Evolutionary conservation across 163 green algal genomes (phyloP), one percentile per base, ranked within the genome.

Genomic region (Volvox carteri): DNA sequence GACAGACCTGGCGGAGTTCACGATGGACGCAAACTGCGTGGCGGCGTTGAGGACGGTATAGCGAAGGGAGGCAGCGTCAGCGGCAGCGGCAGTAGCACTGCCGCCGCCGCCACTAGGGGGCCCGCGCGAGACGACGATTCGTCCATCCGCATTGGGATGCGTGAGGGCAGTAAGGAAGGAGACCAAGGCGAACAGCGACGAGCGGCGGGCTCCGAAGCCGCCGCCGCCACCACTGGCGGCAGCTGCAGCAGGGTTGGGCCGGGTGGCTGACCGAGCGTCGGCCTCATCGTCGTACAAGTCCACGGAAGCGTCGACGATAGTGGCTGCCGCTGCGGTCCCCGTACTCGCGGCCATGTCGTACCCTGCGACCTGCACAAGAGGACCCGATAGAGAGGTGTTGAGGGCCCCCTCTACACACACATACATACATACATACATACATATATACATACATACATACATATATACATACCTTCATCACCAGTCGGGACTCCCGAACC

Each of bases 41-140:
- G 95, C 96, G 1, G 97, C 95, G 73, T 99, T 99, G 30, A 99
- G 96, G 85, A 99, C 94, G 16, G 99, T 90, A 75, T 98, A 99
- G 78, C 95, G 96, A 4, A 98, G 65, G 42, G 84, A 35, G 96
- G 99, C 87, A 87, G 99, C 97, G 5, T n/a, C n/a, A n/a, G 87
- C 87, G 75, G 98, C 95, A 12, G 93, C 90, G 80, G 93, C 96
- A 42, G 91, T 97, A 58, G 99, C 93, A 0, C 93, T 93, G 0
- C 84, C 42, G 50, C 98, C 96, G 41, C 58, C 84, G 7, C 95
- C 48, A 21, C 97, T 33, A 0, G 96, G 90, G 60, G 41, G n/a
- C n/a, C n/a, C 41, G 42, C 37, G 44, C 25, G 33, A 16, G 37
- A 97, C 37, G 16, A 99, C 89, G n/a, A 99, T 89, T 52, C 97